Percentiles rank a stretch among this genome's conserved stretches.
These are phyloP conservation scores for Penicillium lividum DNA, from an alignment of 495 filamentous ascomycete species.

Conservation along the genomic window DNA sequence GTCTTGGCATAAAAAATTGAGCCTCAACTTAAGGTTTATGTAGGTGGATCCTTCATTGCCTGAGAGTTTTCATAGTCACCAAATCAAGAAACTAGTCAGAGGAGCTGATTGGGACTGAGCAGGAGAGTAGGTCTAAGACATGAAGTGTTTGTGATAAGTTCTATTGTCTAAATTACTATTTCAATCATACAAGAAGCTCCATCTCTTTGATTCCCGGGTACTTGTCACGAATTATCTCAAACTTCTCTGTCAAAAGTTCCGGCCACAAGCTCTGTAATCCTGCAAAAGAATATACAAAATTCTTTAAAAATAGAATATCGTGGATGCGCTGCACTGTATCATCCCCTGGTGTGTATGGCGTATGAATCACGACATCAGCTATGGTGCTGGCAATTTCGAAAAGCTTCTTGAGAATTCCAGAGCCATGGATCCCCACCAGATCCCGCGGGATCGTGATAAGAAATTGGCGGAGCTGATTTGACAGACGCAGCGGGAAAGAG, in stretches of 20 bases:
- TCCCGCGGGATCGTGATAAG: constrained; percentile 45
- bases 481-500: constrained; percentile 53
- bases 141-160: too few relatives aligned
- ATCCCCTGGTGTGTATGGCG: constrained; percentile 23
- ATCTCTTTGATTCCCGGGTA: constrained; percentile 20
- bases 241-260: constrained; percentile 28
- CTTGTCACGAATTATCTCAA: constrained; percentile 25
- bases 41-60: too few relatives aligned
- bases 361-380: constrained; percentile 50
- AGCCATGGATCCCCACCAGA: constrained; percentile 56
- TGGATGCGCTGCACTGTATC: constrained; percentile 31
- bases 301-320: constrained; percentile 34
- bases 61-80: too few relatives aligned
- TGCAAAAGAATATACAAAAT: constrained; percentile 30
- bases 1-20: too few relatives aligned
- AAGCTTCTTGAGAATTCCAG: constrained; percentile 56
- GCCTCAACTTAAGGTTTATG: too few relatives aligned
- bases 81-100: too few relatives aligned
- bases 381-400: constrained; percentile 59
- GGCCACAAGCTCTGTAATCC: constrained; percentile 26
- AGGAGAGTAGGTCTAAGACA: too few relatives aligned
- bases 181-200: constrained; percentile 7
- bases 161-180: too few relatives aligned
- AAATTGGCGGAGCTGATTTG: constrained; percentile 47
- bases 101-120: too few relatives aligned